Evolutionary conservation across 83 land plant species (phyloP), one percentile per base, ranked within the genome.

Genomic region (Thuja plicata): DNA sequence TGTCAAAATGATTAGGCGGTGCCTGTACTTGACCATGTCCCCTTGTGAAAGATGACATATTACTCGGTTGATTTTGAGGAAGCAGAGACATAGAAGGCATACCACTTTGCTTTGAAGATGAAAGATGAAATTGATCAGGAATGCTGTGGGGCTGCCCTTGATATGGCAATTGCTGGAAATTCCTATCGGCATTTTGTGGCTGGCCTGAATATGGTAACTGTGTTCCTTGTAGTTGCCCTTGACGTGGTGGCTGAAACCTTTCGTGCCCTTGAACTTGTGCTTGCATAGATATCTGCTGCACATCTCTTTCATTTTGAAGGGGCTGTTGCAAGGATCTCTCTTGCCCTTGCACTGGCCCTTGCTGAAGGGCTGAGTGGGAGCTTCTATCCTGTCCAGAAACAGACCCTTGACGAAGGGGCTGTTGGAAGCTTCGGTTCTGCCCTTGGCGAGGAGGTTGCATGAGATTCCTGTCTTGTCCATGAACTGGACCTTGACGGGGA

Each of bases 11-110:
- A 81, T 77, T 32, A 12, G 27, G 88, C 71, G 73, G 88, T 85
- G 86, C 78, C 78, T 88, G 91, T 45, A 35, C 45, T 40, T 89
- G 74, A 46, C 89, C 81, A 27, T 89, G 89, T 48, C 89, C 92
- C 86, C 85, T 92, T 7, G 88, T 90, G 87, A 90, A 46, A 54
- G 90, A 78, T 19, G 92, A 17, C 45, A 88, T 54, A 27, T 76
- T 90, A 85, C 24, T 50, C 7, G 80, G 71, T 82, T 48, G 89
- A 81, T 70, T 66, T 73, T 89, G 88, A 76, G 90, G 82, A 71
- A 89, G 45, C 43, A 48, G 19, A 45, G 52, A 70, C 55, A 41
- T 50, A 83, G 85, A 27, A 60, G 87, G 88, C 27, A 84, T 84
- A 27, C 90, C 91, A 82, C 60, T 48, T 27, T 89, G 90, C 34